A percentile compares a stretch with the other conserved stretches of the same genome.
phyloP scores from a whole-genome alignment of 2,329 filamentous ascomycete genomes.

The Ceratocystiopsis brevicomis region DNA sequence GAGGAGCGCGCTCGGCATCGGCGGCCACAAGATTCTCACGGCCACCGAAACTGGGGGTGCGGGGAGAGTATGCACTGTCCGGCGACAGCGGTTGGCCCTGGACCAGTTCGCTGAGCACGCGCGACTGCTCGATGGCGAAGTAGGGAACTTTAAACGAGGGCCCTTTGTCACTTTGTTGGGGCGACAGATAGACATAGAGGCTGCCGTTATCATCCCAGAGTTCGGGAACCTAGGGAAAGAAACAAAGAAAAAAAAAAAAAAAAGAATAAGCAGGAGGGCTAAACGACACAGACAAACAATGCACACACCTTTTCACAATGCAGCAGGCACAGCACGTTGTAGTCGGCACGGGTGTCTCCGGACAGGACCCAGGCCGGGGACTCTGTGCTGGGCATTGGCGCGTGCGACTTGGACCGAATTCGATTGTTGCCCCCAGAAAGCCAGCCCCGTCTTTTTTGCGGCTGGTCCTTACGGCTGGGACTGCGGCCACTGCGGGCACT shows the following conservation, averaged over 20 bases:
- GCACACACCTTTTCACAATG: conserved; percentile 33
- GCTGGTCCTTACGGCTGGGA: conserved; percentile 18
- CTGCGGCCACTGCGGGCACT: conserved; percentile 26
- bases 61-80: conserved; percentile 15
- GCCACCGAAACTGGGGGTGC: conserved; percentile 27
- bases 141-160: conserved; percentile 43
- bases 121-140: conserved; percentile 33
- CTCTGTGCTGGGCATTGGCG: conserved; percentile 9
- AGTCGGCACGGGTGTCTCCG: conserved; percentile 32
- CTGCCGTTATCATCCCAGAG: conserved; percentile 44
- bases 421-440: conserved; percentile 25
- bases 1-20: conserved; percentile 25
- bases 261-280: too few relatives aligned
- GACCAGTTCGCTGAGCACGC: conserved; percentile 34
- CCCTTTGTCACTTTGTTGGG: conserved; percentile 27
- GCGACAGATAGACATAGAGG: conserved; percentile 37
- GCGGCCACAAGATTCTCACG: conserved; percentile 28
- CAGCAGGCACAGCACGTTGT: conserved; percentile 31
- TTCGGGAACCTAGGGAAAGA: conserved; percentile 35
- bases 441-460: conserved; percentile 33
- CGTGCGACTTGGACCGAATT: conserved; percentile 31
- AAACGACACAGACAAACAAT: too few relatives aligned
- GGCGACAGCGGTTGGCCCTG: conserved; percentile 23
- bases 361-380: conserved; percentile 31
- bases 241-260: neutral